phyloP scores from a whole-genome alignment of 345 rosid species.

The Raphanus raphanistrum region DNA sequence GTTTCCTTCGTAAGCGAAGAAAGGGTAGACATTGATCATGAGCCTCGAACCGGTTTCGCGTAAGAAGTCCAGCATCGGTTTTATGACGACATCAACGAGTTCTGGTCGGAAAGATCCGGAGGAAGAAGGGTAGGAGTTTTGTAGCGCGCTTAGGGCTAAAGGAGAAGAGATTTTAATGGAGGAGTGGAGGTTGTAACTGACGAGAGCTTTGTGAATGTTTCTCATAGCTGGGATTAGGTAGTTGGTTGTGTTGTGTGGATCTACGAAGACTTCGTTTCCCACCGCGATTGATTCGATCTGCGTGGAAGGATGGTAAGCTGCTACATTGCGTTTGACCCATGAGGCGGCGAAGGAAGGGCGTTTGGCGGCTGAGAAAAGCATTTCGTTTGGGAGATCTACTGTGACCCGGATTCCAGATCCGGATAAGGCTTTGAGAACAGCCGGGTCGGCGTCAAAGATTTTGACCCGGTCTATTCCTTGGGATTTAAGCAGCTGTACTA shows the following conservation, averaged over 20 bases:
- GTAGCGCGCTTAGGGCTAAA: slow-evolving; percentile 77
- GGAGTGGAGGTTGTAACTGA: slow-evolving; percentile 57
- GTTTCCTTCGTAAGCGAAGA: slow-evolving; percentile 92
- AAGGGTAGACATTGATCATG: slow-evolving; percentile 91
- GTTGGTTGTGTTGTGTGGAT: slow-evolving; percentile 68
- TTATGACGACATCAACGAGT: slow-evolving; percentile 64
- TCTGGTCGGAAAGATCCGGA: slow-evolving; percentile 88
- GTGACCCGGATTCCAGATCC: slow-evolving; percentile 82
- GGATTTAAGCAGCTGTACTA: slow-evolving; percentile 66
- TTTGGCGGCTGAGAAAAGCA: slow-evolving; percentile 65
- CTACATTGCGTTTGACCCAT: slow-evolving; percentile 81
- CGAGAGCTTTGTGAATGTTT: slow-evolving; percentile 75
- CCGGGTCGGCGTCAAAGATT: slow-evolving; percentile 74
- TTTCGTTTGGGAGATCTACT: slow-evolving; percentile 79
- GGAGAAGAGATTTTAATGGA: slow-evolving; percentile 83
- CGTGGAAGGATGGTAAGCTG: slow-evolving; percentile 65
- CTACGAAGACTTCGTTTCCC: slow-evolving; percentile 93
- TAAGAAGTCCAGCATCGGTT: slow-evolving; percentile 79
- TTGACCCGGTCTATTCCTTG: slow-evolving; percentile 73
- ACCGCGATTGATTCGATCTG: slow-evolving; percentile 88
- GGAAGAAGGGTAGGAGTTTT: slow-evolving; percentile 84
- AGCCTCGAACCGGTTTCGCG: slow-evolving; percentile 86
- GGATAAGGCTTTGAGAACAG: slow-evolving; percentile 75
- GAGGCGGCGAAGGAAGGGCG: slow-evolving; percentile 50
- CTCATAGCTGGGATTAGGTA: slow-evolving; percentile 79